Conservation (phyloP, 2,329 filamentous ascomycete genomes). For the Colletotrichum melonis region DNA sequence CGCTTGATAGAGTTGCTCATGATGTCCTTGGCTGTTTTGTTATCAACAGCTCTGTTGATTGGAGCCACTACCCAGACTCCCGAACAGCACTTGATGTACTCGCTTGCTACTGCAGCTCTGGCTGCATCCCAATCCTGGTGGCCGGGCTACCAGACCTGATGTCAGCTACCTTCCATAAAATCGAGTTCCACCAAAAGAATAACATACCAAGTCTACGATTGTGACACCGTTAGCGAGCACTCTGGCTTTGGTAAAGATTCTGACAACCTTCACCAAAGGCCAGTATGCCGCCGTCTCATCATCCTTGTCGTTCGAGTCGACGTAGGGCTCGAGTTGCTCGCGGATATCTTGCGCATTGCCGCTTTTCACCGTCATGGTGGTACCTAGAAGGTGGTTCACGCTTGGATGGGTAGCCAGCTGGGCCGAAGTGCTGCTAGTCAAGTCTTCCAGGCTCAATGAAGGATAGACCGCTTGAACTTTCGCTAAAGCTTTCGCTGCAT, state of each 20-base stretch:
- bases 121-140: slow-evolving; percentile 71
- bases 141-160: slow-evolving; percentile 53
- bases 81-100: slow-evolving; percentile 70
- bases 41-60: slow-evolving; percentile 69
- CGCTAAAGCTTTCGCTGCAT: slow-evolving; percentile 52
- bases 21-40: slow-evolving; percentile 67
- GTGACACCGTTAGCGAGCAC: background rate
- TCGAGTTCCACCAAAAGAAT: rapidly evolving
- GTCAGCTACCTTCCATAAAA: slow-evolving; percentile 9
- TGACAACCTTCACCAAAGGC: slow-evolving; percentile 50
- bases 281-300: slow-evolving; percentile 46
- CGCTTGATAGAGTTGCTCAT: slow-evolving; percentile 68
- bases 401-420: background rate
- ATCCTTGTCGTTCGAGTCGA: slow-evolving; percentile 6
- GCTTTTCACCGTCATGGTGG: background rate
- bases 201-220: slow-evolving; percentile 6
- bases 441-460: background rate
- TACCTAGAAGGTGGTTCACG: background rate
- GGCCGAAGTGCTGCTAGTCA: background rate
- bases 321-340: background rate
- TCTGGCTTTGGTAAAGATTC: background rate
- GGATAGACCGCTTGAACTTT: slow-evolving; percentile 61
- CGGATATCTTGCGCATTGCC: background rate
- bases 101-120: slow-evolving; percentile 65
- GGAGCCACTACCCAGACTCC: slow-evolving; percentile 71